A percentile compares a stretch with the other conserved stretches of the same genome.
phyloP scores from a whole-genome alignment of 768 basidiomycete species.

The Boletus vermiculosoides region DNA sequence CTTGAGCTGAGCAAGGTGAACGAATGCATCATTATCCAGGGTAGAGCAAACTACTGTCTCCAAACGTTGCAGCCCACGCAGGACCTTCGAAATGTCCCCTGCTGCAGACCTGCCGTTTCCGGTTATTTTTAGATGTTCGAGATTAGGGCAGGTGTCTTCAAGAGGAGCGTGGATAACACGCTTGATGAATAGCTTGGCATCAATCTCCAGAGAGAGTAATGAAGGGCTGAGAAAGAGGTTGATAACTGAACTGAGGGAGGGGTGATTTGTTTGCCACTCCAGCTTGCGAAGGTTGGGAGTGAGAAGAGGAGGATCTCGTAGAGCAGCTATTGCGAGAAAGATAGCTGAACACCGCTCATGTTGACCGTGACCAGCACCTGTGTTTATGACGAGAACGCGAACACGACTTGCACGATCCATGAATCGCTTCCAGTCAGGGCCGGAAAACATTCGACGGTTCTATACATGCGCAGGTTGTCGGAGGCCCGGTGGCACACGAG shows the following conservation, averaged over 20 bases:
- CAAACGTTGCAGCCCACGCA: constrained; percentile 15
- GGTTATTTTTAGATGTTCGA: constrained; percentile 21
- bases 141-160: constrained; percentile 15
- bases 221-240: constrained; percentile 25
- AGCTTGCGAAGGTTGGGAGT: constrained; percentile 24
- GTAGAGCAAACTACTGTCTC: constrained; percentile 19
- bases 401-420: constrained; percentile 17
- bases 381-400: constrained; percentile 11
- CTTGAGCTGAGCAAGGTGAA: constrained; percentile 23
- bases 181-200: constrained; percentile 19
- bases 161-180: constrained; percentile 10
- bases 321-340: constrained; percentile 15
- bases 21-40: constrained; percentile 22
- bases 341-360: constrained; percentile 1
- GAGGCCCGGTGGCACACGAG: not conserved
- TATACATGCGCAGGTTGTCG: not conserved
- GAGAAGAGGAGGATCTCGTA: constrained; percentile 19
- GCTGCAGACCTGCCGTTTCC: constrained; percentile 19
- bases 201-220: constrained; percentile 22
- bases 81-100: constrained; percentile 11
- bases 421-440: constrained; percentile 19
- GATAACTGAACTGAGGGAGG: not conserved
- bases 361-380: not conserved
- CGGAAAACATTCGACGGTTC: constrained; percentile 21
- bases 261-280: constrained; percentile 14